phyloP scores from a whole-genome alignment of 2,329 filamentous ascomycete genomes.

The Blastomyces emzantsi region DNA sequence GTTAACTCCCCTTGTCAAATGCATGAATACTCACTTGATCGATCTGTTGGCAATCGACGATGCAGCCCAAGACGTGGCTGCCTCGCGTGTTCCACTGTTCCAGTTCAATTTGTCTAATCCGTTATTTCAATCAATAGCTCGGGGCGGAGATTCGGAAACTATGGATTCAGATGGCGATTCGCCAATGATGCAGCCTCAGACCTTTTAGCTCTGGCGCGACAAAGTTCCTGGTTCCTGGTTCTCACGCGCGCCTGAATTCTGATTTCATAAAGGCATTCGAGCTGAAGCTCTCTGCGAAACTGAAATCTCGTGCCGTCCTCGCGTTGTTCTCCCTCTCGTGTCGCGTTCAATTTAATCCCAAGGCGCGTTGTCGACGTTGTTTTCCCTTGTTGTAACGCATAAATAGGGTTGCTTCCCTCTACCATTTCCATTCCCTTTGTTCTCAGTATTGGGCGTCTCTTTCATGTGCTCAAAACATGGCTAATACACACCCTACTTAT shows the following conservation, averaged over 20 bases:
- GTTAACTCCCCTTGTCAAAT: too few relatives aligned
- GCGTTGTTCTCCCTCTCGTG: not conserved
- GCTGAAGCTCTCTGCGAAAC: not conserved
- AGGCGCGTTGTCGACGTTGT: not conserved
- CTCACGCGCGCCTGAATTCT: not conserved
- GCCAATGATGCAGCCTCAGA: too few relatives aligned
- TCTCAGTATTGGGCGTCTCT: not conserved
- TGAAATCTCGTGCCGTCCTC: not conserved
- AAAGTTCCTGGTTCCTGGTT: not conserved
- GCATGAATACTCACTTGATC: too few relatives aligned
- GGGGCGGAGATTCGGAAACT: too few relatives aligned
- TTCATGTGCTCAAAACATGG: not conserved
- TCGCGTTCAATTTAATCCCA: not conserved
- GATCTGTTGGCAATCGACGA: too few relatives aligned
- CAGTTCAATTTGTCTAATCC: too few relatives aligned
- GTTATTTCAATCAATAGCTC: too few relatives aligned
- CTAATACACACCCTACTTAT: not conserved
- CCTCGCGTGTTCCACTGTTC: too few relatives aligned
- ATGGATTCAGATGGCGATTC: too few relatives aligned
- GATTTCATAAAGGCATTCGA: not conserved
- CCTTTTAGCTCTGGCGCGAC: not conserved
- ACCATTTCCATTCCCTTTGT: not conserved
- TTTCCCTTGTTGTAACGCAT: not conserved
- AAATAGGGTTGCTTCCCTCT: not conserved
- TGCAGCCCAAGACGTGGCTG: too few relatives aligned